Conservation (phyloP, 306 rosid genomes). For the Dalbergia oliveri region DNA sequence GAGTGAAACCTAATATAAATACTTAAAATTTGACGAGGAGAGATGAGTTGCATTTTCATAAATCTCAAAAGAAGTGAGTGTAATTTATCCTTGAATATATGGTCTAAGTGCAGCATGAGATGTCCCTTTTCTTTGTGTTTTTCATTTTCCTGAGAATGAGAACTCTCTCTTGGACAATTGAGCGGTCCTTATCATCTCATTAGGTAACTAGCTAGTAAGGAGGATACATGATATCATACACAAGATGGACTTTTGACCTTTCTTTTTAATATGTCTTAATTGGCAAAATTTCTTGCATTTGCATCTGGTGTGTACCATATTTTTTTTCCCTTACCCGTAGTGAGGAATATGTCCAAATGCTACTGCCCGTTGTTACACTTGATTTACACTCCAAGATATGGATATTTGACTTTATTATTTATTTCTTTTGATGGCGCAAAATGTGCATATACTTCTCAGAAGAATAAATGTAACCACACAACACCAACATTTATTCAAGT, state of each 20-base stretch:
- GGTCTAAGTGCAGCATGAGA: slow-evolving; percentile 17
- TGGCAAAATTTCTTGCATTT: slow-evolving; percentile 22
- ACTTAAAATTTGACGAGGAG: too few species aligned
- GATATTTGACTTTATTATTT: slow-evolving; percentile 1
- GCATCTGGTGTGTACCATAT: slow-evolving; percentile 32
- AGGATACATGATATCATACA: background rate
- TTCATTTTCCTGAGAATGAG: slow-evolving; percentile 25
- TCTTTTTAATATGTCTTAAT: background rate
- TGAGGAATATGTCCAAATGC: slow-evolving; percentile 16
- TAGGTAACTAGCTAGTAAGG: slow-evolving; percentile 31
- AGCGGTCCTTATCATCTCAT: slow-evolving; percentile 30
- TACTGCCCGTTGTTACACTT: slow-evolving; percentile 34
- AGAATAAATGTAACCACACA: slow-evolving; percentile 24
- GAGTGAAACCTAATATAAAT: too few species aligned
- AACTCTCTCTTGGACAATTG: slow-evolving; percentile 24
- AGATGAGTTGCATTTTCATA: too few species aligned
- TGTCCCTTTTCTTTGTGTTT: background rate
- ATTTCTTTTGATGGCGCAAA: background rate
- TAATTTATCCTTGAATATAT: too few species aligned
- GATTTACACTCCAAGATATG: slow-evolving; percentile 27
- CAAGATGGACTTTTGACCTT: slow-evolving; percentile 20
- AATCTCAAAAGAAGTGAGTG: too few species aligned
- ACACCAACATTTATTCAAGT: slow-evolving; percentile 7
- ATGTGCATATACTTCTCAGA: slow-evolving; percentile 7
- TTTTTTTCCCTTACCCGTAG: background rate